Evolutionary conservation across 192 early-diverging fungal genomes (phyloP).

Genomic region (Hyaloraphidium curvatum): DNA sequence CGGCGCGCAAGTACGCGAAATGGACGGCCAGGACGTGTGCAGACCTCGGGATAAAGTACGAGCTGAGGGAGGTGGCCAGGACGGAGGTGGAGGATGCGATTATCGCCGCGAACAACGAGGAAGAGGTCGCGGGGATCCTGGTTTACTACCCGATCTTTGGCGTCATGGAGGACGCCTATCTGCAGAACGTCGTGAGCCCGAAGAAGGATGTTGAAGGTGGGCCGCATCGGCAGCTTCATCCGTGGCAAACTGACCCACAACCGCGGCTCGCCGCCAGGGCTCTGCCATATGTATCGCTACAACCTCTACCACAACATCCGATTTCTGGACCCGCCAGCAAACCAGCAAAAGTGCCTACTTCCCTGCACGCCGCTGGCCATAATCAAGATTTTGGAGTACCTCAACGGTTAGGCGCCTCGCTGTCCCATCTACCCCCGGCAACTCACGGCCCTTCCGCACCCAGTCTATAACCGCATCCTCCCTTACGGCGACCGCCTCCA

Average conservation of each 20-base stretch:
- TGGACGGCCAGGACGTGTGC: conserved; percentile 58
- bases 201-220: conserved; percentile 76
- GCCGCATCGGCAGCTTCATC: neutral
- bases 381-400: conserved; percentile 90
- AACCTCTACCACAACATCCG: conserved; percentile 96
- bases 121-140: conserved; percentile 78
- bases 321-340: conserved; percentile 49
- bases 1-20: conserved; percentile 80
- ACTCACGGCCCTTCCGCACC: neutral
- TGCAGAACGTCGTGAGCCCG: conserved; percentile 75
- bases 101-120: conserved; percentile 73
- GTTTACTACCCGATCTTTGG: conserved; percentile 98
- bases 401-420: conserved; percentile 78
- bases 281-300: conserved; percentile 84
- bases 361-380: conserved; percentile 97
- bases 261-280: conserved; percentile 21
- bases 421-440: neutral
- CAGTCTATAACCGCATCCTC: conserved; percentile 24
- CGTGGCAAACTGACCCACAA: neutral
- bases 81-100: conserved; percentile 71
- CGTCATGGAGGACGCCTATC: conserved; percentile 53
- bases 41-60: conserved; percentile 78
- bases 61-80: conserved; percentile 62
- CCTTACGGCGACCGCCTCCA: conserved; percentile 87
- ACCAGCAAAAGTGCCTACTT: conserved; percentile 85